Evolutionary conservation across 805 yeast genomes (phyloP).

Genomic region (Cyberlindnera xylosilytica): DNA sequence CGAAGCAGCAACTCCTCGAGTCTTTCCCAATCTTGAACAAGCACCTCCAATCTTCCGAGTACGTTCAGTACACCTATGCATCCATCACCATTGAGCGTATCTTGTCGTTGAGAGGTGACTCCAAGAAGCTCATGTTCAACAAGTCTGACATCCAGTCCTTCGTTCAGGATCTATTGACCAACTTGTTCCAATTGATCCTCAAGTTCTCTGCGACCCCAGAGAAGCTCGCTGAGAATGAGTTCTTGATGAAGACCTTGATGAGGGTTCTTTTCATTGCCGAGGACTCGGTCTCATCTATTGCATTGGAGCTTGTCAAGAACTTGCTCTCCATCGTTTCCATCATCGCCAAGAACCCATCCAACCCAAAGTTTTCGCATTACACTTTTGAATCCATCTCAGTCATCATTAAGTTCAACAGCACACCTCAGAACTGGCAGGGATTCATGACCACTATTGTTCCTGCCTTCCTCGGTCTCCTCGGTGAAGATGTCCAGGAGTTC

Average conservation of each 20-base stretch:
- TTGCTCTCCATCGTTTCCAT: conserved; percentile 64
- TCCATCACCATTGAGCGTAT: conserved; percentile 91
- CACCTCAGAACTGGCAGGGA: conserved; percentile 30
- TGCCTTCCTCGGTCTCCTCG: conserved; percentile 59
- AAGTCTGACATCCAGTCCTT: conserved; percentile 70
- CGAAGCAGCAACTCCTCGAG: conserved; percentile 76
- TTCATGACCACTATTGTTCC: conserved; percentile 56
- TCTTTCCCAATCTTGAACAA: conserved; percentile 75
- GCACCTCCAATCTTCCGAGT: conserved; percentile 62
- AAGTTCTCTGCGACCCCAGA: conserved; percentile 68
- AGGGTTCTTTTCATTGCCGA: conserved; percentile 73
- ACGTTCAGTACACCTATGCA: conserved; percentile 89
- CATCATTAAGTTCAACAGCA: conserved; percentile 51
- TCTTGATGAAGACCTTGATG: conserved; percentile 84
- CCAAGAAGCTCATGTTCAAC: conserved; percentile 59
- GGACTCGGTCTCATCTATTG: conserved; percentile 49
- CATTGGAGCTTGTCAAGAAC: conserved; percentile 53
- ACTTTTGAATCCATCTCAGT: conserved; percentile 86
- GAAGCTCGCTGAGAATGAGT: conserved; percentile 92
- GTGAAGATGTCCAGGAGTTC: conserved; percentile 89
- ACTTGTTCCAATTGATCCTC: conserved; percentile 64
- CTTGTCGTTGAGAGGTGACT: conserved; percentile 63
- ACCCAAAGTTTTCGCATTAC: conserved; percentile 90
- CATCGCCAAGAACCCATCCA: conserved; percentile 87
- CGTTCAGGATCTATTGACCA: conserved; percentile 57